phyloP scores from a whole-genome alignment of 768 basidiomycete genomes.

The Kwoniella europaea region DNA sequence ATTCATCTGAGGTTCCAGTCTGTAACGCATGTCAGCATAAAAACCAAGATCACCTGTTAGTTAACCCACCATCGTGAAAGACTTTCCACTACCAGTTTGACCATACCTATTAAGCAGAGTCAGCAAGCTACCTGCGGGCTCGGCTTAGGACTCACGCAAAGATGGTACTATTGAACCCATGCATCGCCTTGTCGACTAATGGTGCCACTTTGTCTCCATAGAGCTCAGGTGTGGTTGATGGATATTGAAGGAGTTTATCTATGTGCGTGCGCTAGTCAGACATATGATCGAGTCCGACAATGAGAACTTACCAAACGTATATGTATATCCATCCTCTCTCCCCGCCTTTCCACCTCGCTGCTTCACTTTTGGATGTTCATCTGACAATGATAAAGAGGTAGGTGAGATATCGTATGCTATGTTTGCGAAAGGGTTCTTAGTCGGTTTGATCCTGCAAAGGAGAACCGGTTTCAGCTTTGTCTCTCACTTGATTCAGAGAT shows the following conservation, averaged over 20 bases:
- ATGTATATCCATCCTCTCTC: slow-evolving; percentile 53
- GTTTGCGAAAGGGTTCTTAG: slow-evolving; percentile 33
- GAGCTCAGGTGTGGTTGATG: slow-evolving; percentile 47
- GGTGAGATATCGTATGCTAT: slow-evolving; percentile 50
- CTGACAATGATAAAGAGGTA: slow-evolving; percentile 47
- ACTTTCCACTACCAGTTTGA: slow-evolving; percentile 56
- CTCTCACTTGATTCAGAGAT: slow-evolving; percentile 3
- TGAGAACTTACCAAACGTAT: slow-evolving; percentile 49
- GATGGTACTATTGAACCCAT: slow-evolving; percentile 57
- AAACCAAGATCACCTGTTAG: not conserved
- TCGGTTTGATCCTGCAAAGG: slow-evolving; percentile 49
- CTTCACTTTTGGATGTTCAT: slow-evolving; percentile 53
- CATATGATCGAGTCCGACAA: not conserved
- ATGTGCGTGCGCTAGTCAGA: not conserved
- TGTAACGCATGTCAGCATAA: slow-evolving; percentile 15
- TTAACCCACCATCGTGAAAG: slow-evolving; percentile 49
- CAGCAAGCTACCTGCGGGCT: slow-evolving; percentile 1
- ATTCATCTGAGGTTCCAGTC: slow-evolving; percentile 49
- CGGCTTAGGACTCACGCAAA: slow-evolving; percentile 46
- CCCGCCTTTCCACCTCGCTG: slow-evolving; percentile 56
- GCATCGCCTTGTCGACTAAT: slow-evolving; percentile 56
- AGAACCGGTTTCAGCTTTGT: not conserved
- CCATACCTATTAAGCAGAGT: slow-evolving; percentile 44
- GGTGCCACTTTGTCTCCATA: slow-evolving; percentile 51
- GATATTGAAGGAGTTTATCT: slow-evolving; percentile 52